Evolutionary conservation across 192 early-diverging fungal species (phyloP), one percentile per base, ranked within the genome.

Genomic region (Entomortierella parvispora): DNA sequence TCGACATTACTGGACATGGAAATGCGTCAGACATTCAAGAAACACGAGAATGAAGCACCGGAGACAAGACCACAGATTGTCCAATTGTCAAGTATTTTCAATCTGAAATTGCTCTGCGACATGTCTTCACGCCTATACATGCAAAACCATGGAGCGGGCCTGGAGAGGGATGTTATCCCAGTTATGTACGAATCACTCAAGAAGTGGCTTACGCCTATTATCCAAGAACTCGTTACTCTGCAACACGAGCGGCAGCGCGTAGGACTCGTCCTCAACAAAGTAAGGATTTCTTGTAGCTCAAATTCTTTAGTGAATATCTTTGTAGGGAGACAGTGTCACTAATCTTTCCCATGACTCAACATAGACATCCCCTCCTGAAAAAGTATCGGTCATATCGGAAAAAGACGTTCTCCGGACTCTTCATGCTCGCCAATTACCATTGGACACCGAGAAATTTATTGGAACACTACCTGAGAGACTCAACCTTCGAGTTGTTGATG

Each of bases 181-280:
- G 26, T 20, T 9, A 15, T 75, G n/a, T 66, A 61, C 45, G 71
- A 75, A 22, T 45, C 63, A 32, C 64, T 75, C 23, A 66, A 66
- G 28, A 45, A 34, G 15, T 75, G 71, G 71, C 63, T 75, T 6
- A 66, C 49, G 0, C 44, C 63, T 14, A 17, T 75, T 8, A 17
- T 75, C 44, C 42, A 66, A 25, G 71, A 75, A 12, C 12, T 75
- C 48, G 49, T 45, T 18, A 44, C 44, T 2, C 14, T 75, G 32
- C 63, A 75, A 20, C 47, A 59, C 32, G 71, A 75, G 34, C 62
- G 64, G 22, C 49, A 75, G 20, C 56, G 71, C 2, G 23, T 66
- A 2, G n/a, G n/a, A 4, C 22, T 37, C 44, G 20, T 66, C 23
- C 17, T 66, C 7, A 43, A 45, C 14, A 65, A 65, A 57, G 70